Percentiles rank a stretch among this genome's conserved stretches.
phyloP scores from a whole-genome alignment of 1,284 basidiomycete species.

The Calocybe gambosa region DNA sequence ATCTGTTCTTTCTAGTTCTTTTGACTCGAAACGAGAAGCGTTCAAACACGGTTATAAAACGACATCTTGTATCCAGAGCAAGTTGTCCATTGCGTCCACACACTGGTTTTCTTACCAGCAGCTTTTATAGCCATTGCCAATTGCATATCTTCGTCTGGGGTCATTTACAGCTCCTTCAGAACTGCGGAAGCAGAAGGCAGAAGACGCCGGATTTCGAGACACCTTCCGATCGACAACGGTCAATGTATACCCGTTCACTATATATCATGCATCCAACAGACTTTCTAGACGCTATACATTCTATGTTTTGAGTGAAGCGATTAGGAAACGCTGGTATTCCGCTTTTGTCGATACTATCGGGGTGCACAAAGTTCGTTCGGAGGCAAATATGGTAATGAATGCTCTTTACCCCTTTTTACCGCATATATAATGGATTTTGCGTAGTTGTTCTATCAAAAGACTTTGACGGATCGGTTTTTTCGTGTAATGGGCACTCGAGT shows the following conservation, averaged over 20 bases:
- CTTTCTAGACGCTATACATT: constrained; percentile 60
- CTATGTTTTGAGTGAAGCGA: constrained; percentile 51
- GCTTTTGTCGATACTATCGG: constrained; percentile 54
- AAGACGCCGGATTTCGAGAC: constrained; percentile 54
- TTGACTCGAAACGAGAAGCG: constrained; percentile 56
- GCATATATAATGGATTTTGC: constrained; percentile 5
- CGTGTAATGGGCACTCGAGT: constrained; percentile 34
- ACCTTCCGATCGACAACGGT: constrained; percentile 44
- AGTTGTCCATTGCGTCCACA: constrained; percentile 16
- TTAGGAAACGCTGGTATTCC: constrained; percentile 58
- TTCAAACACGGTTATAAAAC: constrained; percentile 39
- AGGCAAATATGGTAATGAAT: constrained; percentile 58
- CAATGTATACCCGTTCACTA: constrained; percentile 64
- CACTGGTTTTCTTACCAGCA: constrained; percentile 1
- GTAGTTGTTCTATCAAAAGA: constrained; percentile 61
- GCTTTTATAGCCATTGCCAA: constrained; percentile 57
- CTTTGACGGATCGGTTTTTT: constrained; percentile 58
- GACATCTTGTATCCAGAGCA: constrained; percentile 61
- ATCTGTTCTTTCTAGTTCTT: constrained; percentile 38
- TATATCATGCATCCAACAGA: constrained; percentile 62
- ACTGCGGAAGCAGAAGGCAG: constrained; percentile 51
- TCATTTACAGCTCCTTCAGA: constrained; percentile 54
- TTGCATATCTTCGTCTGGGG: constrained; percentile 68
- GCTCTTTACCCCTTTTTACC: not conserved
- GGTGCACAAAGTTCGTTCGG: constrained; percentile 54